These are phyloP conservation scores for Helianthus tuberosus DNA, from an alignment of 129 eudicot species.

Conservation along the genomic window DNA sequence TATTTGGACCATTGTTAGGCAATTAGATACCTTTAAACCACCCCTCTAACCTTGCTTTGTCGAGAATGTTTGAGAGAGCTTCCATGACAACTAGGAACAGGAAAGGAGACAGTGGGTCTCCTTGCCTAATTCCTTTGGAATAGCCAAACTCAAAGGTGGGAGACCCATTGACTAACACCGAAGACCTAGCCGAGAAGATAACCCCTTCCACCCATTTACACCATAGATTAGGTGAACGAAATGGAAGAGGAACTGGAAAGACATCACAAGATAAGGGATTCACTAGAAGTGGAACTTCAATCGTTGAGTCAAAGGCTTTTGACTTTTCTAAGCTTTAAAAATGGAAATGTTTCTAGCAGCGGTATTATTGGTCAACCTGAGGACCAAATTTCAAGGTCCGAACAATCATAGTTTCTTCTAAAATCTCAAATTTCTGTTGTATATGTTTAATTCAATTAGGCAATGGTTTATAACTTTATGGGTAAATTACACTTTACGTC, in stretches of 20 bases:
- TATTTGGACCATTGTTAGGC: no score
- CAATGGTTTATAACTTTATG: slow-evolving; percentile 16
- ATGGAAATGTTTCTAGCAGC: slow-evolving; percentile 41
- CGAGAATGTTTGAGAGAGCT: no score
- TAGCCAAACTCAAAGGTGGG: no score
- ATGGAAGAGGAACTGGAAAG: slow-evolving; percentile 79
- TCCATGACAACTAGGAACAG: no score
- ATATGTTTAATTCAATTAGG: neutral
- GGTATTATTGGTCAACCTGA: slow-evolving; percentile 28
- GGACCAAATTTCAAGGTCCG: slow-evolving; percentile 65
- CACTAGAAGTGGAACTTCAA: slow-evolving; percentile 65
- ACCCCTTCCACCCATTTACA: no score
- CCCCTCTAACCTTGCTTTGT: no score
- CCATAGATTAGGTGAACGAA: slow-evolving; percentile 77
- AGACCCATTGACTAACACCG: no score
- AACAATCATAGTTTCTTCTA: slow-evolving; percentile 5
- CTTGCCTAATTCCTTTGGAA: no score
- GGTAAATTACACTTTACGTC: no score
- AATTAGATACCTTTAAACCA: no score
- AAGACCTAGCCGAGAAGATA: no score
- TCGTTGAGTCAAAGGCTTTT: slow-evolving; percentile 60
- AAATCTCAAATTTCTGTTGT: slow-evolving; percentile 13
- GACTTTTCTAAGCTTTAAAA: slow-evolving; percentile 57
- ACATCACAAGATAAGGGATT: slow-evolving; percentile 58
- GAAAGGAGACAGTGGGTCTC: no score